phyloP scores from a whole-genome alignment of 257 asterid genomes.

The Dorcoceras hygrometricum region DNA sequence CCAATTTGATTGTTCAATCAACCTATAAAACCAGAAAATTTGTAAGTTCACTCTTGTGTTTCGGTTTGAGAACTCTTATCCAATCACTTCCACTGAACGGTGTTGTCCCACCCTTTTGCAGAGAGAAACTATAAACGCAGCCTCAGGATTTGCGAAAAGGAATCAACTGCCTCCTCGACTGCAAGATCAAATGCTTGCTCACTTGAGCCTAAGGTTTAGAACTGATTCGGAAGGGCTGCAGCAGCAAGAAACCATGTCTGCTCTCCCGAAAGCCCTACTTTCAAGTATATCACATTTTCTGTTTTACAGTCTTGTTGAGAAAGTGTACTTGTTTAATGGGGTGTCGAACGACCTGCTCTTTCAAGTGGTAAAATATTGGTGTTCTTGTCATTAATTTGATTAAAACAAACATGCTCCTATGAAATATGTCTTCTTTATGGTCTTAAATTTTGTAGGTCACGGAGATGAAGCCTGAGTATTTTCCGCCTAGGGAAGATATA shows the following conservation, averaged over 20 bases:
- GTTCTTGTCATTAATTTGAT: background rate
- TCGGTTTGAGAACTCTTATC: background rate
- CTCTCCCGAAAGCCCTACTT: constrained; percentile 78
- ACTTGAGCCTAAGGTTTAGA: constrained; percentile 71
- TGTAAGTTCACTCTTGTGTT: constrained; percentile 42
- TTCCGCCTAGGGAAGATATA: constrained; percentile 35
- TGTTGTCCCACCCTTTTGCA: constrained; percentile 20
- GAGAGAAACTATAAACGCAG: constrained; percentile 72
- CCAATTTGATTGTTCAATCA: constrained; percentile 80
- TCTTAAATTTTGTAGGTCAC: constrained; percentile 24
- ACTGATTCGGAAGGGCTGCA: constrained; percentile 85
- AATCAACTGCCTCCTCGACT: constrained; percentile 62
- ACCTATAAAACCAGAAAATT: constrained; percentile 68
- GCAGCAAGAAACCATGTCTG: constrained; percentile 76
- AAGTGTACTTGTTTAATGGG: constrained; percentile 72
- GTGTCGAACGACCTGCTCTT: constrained; percentile 77
- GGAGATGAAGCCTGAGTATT: constrained; percentile 34
- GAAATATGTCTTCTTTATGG: background rate
- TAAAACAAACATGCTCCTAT: too few relatives aligned
- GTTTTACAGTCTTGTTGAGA: constrained; percentile 60
- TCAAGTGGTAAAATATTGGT: constrained; percentile 63
- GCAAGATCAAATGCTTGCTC: constrained; percentile 79
- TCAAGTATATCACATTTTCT: constrained; percentile 65
- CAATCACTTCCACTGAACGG: background rate
- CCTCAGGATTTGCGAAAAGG: constrained; percentile 75